Conservation (phyloP, 148 eudicot genomes). For the Chenopodium suecicum region DNA sequence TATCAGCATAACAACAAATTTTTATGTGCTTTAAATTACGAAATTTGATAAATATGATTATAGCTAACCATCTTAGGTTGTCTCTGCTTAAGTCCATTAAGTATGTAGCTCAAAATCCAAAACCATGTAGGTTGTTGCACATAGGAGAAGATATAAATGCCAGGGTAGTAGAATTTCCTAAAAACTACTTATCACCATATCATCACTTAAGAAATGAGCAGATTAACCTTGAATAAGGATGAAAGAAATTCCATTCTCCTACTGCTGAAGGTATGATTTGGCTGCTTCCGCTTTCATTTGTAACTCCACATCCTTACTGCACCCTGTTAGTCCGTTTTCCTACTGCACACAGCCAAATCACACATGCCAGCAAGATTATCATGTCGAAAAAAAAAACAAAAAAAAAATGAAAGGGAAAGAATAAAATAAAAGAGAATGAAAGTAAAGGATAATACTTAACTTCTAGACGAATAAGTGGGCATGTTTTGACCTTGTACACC, state of each 20-base stretch:
- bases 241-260: neutral
- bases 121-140: neutral
- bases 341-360: neutral
- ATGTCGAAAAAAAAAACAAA: neutral
- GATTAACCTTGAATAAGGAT: neutral
- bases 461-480: neutral
- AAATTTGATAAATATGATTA: neutral
- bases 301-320: neutral
- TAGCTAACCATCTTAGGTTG: neutral
- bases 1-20: neutral
- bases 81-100: neutral
- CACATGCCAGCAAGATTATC: neutral
- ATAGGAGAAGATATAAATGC: neutral
- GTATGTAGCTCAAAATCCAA: neutral
- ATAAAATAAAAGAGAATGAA: neutral
- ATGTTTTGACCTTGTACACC: neutral
- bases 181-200: neutral
- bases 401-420: neutral
- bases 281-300: neutral
- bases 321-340: neutral
- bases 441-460: constrained; percentile 1
- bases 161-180: neutral
- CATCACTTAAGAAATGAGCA: neutral
- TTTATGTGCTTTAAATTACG: neutral
- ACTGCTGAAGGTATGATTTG: neutral